phyloP scores from a whole-genome alignment of 371 early-diverging fungal species.

The Edhazardia aedis region DNA sequence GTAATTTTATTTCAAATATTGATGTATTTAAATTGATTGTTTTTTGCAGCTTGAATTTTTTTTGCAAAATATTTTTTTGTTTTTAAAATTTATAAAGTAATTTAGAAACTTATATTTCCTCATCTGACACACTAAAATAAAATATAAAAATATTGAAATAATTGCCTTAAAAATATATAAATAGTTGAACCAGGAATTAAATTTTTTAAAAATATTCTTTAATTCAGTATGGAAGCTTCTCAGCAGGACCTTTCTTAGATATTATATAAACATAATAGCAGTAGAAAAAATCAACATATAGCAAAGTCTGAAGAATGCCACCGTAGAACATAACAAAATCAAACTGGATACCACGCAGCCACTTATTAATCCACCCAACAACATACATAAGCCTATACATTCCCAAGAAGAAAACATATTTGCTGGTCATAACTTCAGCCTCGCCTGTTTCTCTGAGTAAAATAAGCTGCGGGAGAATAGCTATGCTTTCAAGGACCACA shows the following conservation, averaged over 20 bases:
- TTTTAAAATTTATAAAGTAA: too few relatives aligned
- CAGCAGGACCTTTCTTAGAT: neutral
- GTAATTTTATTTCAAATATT: too few relatives aligned
- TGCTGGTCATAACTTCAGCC: slow-evolving; percentile 85
- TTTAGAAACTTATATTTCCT: too few relatives aligned
- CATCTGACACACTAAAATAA: too few relatives aligned
- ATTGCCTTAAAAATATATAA: too few relatives aligned
- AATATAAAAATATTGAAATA: too few relatives aligned
- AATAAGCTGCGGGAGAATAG: slow-evolving; percentile 88
- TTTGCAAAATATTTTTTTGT: too few relatives aligned
- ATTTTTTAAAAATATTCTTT: too few relatives aligned
- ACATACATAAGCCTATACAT: slow-evolving; percentile 78
- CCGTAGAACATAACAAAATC: slow-evolving; percentile 57
- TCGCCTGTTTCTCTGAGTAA: slow-evolving; percentile 79
- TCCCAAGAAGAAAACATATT: slow-evolving; percentile 85
- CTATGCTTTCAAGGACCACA: slow-evolving; percentile 77
- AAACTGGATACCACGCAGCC: slow-evolving; percentile 5
- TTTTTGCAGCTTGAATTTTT: too few relatives aligned
- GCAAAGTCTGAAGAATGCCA: slow-evolving; percentile 70
- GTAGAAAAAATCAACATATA: slow-evolving; percentile 89
- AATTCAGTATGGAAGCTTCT: too few relatives aligned
- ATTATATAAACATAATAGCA: slow-evolving; percentile 53
- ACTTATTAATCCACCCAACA: slow-evolving; percentile 73
- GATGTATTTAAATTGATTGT: too few relatives aligned
- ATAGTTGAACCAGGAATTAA: too few relatives aligned